Percentiles rank a stretch among this genome's conserved stretches.
These are phyloP conservation scores for Tilletia caries DNA, from an alignment of 1,284 basidiomycete species.

Conservation along the genomic window DNA sequence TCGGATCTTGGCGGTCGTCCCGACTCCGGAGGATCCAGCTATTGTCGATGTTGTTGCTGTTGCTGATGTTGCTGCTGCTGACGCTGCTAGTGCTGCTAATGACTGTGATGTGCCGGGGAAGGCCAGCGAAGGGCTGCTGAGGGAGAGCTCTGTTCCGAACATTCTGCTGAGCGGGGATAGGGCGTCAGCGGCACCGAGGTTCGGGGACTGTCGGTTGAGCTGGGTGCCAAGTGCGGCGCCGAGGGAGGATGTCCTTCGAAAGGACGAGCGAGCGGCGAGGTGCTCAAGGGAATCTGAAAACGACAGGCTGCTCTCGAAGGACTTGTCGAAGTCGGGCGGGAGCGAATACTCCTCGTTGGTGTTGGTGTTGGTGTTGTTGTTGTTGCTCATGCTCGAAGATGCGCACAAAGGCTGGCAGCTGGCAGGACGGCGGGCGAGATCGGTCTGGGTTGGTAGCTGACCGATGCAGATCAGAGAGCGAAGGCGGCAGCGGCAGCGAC, in stretches of 20 bases:
- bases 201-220: conserved; percentile 33
- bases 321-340: conserved; percentile 37
- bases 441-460: too few species aligned
- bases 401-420: too few species aligned
- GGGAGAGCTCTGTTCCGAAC: conserved; percentile 42
- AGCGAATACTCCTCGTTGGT: neutral
- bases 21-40: neutral
- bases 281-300: conserved; percentile 45
- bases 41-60: conserved; percentile 16
- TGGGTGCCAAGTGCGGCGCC: conserved; percentile 41
- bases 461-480: too few species aligned
- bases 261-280: conserved; percentile 10
- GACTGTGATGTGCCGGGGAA: too few species aligned
- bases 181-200: conserved; percentile 21
- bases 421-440: too few species aligned
- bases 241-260: conserved; percentile 13
- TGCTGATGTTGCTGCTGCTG: too few species aligned
- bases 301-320: conserved; percentile 52
- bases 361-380: too few species aligned
- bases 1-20: conserved; percentile 1
- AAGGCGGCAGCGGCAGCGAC: too few species aligned
- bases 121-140: too few species aligned
- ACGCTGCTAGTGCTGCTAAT: too few species aligned
- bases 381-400: too few species aligned
- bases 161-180: conserved; percentile 24